phyloP scores from a whole-genome alignment of 768 basidiomycete species.

The Russula sp. region DNA sequence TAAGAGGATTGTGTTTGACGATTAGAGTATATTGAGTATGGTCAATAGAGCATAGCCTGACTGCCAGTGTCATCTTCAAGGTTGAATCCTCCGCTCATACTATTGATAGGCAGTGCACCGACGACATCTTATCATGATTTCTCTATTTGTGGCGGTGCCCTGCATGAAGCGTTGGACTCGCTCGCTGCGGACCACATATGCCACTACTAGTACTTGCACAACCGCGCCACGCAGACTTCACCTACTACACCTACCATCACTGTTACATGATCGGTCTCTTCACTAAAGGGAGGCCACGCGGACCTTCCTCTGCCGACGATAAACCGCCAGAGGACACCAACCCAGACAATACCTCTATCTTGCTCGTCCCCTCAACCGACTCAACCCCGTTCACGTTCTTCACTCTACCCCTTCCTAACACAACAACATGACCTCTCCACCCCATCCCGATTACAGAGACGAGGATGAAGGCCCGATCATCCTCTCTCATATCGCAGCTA shows the following conservation, averaged over 20 bases:
- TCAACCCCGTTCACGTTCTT: slow-evolving; percentile 26
- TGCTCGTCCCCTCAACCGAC: slow-evolving; percentile 69
- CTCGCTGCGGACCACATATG: not conserved
- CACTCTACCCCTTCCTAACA: slow-evolving; percentile 15
- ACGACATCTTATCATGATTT: no score
- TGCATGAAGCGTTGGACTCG: no score
- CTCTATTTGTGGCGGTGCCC: no score
- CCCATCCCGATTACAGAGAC: slow-evolving; percentile 52
- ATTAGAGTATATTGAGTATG: slow-evolving; percentile 22
- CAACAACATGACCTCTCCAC: slow-evolving; percentile 35
- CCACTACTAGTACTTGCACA: not conserved
- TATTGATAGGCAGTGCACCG: no score
- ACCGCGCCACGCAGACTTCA: not conserved
- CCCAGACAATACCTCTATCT: slow-evolving; percentile 85
- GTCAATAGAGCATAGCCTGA: no score
- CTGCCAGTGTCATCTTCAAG: no score
- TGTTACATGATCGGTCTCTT: slow-evolving; percentile 77
- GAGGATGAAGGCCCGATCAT: slow-evolving; percentile 93
- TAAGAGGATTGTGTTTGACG: slow-evolving; percentile 71
- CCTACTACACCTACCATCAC: not conserved
- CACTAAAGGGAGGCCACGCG: slow-evolving; percentile 63
- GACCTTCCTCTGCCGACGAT: slow-evolving; percentile 55
- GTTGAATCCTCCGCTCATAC: no score
- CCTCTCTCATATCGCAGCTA: slow-evolving; percentile 83
- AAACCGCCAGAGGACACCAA: slow-evolving; percentile 78